A percentile compares a stretch with the other conserved stretches of the same genome.
phyloP scores from a whole-genome alignment of 2,329 filamentous ascomycete species.

The Calcarisporium arbuscula region DNA sequence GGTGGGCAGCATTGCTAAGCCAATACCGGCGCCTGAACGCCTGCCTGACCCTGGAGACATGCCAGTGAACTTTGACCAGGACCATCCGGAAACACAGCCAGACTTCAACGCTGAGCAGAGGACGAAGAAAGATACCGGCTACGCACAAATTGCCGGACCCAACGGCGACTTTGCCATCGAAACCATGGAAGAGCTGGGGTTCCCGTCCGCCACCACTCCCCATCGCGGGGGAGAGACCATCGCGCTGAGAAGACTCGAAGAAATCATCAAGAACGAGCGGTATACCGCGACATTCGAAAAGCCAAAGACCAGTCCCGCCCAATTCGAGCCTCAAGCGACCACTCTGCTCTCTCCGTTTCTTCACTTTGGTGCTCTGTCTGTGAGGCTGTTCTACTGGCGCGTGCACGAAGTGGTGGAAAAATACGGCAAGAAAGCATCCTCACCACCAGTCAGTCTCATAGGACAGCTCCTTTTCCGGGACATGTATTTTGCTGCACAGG shows the following conservation, averaged over 20 bases:
- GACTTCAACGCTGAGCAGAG: constrained; percentile 58
- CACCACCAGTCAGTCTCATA: constrained; percentile 61
- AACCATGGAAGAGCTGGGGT: constrained; percentile 64
- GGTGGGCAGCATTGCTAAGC: constrained; percentile 54
- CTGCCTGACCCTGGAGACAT: constrained; percentile 62
- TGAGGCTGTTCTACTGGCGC: constrained; percentile 67
- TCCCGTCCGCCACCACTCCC: constrained; percentile 56
- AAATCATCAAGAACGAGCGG: constrained; percentile 53
- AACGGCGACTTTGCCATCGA: constrained; percentile 64
- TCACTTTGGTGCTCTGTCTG: constrained; percentile 68
- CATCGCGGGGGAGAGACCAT: constrained; percentile 65
- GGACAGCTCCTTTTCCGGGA: constrained; percentile 73
- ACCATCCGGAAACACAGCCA: constrained; percentile 40
- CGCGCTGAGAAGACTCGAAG: constrained; percentile 51
- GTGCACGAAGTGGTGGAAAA: constrained; percentile 55
- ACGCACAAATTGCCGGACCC: constrained; percentile 57
- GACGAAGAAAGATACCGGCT: constrained; percentile 48
- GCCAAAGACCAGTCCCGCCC: constrained; percentile 67
- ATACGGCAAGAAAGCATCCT: constrained; percentile 50
- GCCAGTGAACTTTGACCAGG: constrained; percentile 51
- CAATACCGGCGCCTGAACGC: constrained; percentile 50
- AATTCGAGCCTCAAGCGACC: constrained; percentile 65
- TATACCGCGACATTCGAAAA: constrained; percentile 73
- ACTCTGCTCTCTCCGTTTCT: constrained; percentile 67
- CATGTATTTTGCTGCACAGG: constrained; percentile 79